These are phyloP conservation scores for Agapanthus africanus DNA, from an alignment of 106 monocot genomes.

Conservation along the genomic window DNA sequence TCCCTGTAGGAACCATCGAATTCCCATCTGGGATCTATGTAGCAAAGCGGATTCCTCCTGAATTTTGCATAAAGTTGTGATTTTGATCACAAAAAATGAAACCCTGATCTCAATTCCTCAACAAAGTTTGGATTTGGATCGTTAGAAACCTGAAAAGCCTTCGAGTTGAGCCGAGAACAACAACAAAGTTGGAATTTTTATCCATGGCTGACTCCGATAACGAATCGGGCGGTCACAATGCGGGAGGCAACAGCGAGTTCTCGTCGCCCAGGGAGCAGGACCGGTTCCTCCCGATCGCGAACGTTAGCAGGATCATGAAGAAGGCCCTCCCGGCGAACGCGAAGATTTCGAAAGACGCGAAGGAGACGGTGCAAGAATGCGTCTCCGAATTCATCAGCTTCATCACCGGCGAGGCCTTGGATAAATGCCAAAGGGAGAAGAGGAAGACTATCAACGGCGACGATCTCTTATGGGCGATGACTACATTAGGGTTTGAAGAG, in stretches of 20 bases:
- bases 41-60: too few species aligned
- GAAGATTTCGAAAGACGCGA: conserved; percentile 69
- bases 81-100: not conserved
- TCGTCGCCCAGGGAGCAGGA: conserved; percentile 14
- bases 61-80: not conserved
- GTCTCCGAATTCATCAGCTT: conserved; percentile 80
- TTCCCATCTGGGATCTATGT: not conserved
- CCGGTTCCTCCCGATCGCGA: conserved; percentile 41
- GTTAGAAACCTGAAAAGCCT: not conserved
- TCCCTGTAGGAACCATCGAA: not conserved
- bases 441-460: conserved; percentile 68
- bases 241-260: conserved; percentile 10
- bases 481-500: conserved; percentile 37
- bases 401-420: conserved; percentile 69
- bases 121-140: not conserved
- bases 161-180: not conserved
- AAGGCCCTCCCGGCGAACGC: conserved; percentile 56
- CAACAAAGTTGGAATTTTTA: not conserved
- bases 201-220: conserved; percentile 25
- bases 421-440: conserved; percentile 73
- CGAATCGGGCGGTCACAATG: conserved; percentile 21
- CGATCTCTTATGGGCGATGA: conserved; percentile 70
- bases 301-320: conserved; percentile 48
- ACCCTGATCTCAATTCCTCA: not conserved
- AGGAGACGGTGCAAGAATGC: conserved; percentile 72